Conservation (phyloP, 2,329 filamentous ascomycete genomes). For the Alternaria longipes region DNA sequence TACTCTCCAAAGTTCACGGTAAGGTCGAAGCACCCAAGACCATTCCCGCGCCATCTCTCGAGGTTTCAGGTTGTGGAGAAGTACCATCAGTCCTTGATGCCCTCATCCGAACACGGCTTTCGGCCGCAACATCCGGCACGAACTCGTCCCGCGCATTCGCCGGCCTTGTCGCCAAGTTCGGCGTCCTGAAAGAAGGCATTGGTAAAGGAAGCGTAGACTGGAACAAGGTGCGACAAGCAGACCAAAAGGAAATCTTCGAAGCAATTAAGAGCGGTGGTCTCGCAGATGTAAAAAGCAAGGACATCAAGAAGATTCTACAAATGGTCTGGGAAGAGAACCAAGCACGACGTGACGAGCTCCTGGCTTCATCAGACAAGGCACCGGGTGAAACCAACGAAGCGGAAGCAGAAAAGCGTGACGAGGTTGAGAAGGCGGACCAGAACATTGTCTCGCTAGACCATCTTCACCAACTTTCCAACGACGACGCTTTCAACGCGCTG, state of each 20-base stretch:
- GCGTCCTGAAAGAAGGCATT: slow-evolving; percentile 68
- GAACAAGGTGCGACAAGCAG: slow-evolving; percentile 71
- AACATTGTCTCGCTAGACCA: slow-evolving; percentile 72
- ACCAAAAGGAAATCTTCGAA: slow-evolving; percentile 68
- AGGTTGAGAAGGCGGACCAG: slow-evolving; percentile 66
- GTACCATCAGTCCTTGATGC: slow-evolving; percentile 72
- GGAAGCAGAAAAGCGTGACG: slow-evolving; percentile 63
- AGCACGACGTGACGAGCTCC: slow-evolving; percentile 61
- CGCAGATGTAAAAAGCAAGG: slow-evolving; percentile 73
- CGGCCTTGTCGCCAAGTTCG: slow-evolving; percentile 71
- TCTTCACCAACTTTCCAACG: slow-evolving; percentile 63
- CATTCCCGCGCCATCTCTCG: slow-evolving; percentile 74
- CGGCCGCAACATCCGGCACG: slow-evolving; percentile 66
- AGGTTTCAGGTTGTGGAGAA: slow-evolving; percentile 75
- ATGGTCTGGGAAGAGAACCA: slow-evolving; percentile 75
- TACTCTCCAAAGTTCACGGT: slow-evolving; percentile 74
- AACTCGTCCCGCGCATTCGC: slow-evolving; percentile 73
- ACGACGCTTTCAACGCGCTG: slow-evolving; percentile 67
- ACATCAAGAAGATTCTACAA: slow-evolving; percentile 78
- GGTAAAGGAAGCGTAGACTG: slow-evolving; percentile 79
- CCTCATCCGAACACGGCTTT: slow-evolving; percentile 68
- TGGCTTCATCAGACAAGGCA: slow-evolving; percentile 45
- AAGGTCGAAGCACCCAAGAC: slow-evolving; percentile 69
- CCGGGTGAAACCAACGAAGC: slow-evolving; percentile 57
- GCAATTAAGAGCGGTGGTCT: slow-evolving; percentile 77